phyloP scores from a whole-genome alignment of 2,329 filamentous ascomycete genomes.

The Alternaria sp. region DNA sequence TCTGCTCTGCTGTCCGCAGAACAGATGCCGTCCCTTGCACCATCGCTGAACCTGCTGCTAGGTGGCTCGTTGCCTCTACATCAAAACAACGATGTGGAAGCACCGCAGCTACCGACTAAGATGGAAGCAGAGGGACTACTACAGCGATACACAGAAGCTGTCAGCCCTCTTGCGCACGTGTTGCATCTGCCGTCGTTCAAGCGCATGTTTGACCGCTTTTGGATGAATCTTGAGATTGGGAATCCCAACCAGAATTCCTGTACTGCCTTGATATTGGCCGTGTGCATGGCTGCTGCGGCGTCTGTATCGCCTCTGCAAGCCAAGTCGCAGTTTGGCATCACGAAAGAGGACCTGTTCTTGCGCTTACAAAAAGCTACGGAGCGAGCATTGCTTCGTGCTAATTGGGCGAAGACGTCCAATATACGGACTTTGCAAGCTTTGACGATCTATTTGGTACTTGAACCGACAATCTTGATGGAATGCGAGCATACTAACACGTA shows the following conservation, averaged over 20 bases:
- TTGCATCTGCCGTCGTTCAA: conserved; percentile 47
- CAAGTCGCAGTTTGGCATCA: conserved; percentile 48
- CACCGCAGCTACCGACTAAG: conserved; percentile 42
- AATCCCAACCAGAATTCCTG: conserved; percentile 46
- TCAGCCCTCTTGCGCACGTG: conserved; percentile 48
- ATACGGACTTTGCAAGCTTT: conserved; percentile 47
- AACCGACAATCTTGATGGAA: neutral
- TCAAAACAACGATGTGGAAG: conserved; percentile 37
- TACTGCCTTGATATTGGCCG: conserved; percentile 44
- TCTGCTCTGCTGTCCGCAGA: conserved; percentile 45
- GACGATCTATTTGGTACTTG: conserved; percentile 44
- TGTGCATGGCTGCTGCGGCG: conserved; percentile 47
- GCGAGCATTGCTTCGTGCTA: conserved; percentile 43
- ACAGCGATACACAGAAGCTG: conserved; percentile 44
- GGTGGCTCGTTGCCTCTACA: conserved; percentile 39
- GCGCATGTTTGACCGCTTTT: conserved; percentile 46
- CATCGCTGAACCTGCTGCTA: conserved; percentile 43
- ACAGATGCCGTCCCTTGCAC: conserved; percentile 47
- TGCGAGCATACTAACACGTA: conserved; percentile 5
- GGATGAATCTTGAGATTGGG: conserved; percentile 46
- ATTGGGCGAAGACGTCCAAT: conserved; percentile 49
- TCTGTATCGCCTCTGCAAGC: conserved; percentile 46
- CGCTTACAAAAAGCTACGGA: conserved; percentile 47
- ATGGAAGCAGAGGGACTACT: conserved; percentile 45
- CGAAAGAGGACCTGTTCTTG: conserved; percentile 45